phyloP scores from a whole-genome alignment of 2,329 filamentous ascomycete genomes.

The Cylindrodendrum hubeiense region DNA sequence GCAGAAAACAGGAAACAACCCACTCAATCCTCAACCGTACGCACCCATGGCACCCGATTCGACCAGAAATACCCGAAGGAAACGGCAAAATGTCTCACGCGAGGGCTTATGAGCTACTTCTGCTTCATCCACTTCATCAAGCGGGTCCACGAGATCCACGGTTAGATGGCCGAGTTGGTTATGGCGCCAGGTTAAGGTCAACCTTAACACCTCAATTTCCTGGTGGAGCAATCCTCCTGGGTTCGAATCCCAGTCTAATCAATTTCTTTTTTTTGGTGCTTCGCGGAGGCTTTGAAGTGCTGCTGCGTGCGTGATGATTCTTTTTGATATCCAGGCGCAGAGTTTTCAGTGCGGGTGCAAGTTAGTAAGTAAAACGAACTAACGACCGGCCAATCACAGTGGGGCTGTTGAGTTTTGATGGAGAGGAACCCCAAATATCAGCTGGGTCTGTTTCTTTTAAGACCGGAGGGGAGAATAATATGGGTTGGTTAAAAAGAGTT shows the following conservation, averaged over 20 bases:
- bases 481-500: too few species aligned
- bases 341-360: not conserved
- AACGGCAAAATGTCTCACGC: not conserved
- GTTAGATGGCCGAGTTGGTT: conserved; percentile 41
- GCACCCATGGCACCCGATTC: not conserved
- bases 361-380: not conserved
- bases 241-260: conserved; percentile 40
- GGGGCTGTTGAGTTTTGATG: not conserved
- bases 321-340: not conserved
- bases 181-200: conserved; percentile 38
- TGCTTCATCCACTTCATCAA: conserved; percentile 14
- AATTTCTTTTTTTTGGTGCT: conserved; percentile 19
- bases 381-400: not conserved
- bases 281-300: too few species aligned
- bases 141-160: conserved; percentile 26
- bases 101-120: conserved; percentile 17
- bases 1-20: not conserved
- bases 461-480: too few species aligned
- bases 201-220: conserved; percentile 36
- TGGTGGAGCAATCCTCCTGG: conserved; percentile 40
- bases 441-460: too few species aligned
- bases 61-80: too few species aligned
- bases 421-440: not conserved
- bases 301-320: not conserved
- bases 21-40: not conserved